Base-by-base conservation (phyloP, 371 early-diverging fungal species). In the Mortierella sp. region DNA sequence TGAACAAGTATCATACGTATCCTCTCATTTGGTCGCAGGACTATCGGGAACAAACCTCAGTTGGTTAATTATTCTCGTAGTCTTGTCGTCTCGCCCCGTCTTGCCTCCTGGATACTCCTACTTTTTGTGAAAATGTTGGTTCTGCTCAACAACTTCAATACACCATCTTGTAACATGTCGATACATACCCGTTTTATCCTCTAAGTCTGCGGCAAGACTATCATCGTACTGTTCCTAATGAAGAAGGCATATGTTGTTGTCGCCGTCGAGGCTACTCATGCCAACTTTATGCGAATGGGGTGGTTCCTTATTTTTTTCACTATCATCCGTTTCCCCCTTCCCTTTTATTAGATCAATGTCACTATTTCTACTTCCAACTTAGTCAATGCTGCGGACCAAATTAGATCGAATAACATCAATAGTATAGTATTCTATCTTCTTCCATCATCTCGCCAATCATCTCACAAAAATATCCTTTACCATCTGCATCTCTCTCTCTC, bases 131-230 rank as follows among this genome's bases (percentile, higher is more conserved):
- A 86, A 55, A 84, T 87, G 83, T 60, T 84, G 50, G 83, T 82
- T 43, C 85, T 85, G 65, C 86, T 86, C 60, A 87, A 88, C 68
- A 85, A 88, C 59, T 85, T 83, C 60, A 88, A 88, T 26, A 60
- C 53, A 14, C 57, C 85, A 44, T 87, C 87, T 16, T 88, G 88
- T 64, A 62, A 69, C 18, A 73, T 88, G 56, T 80, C 84, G n/a
- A 74, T 85, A 18, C 84, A 81, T 63, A 81, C 83, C 37, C 74
- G 76, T 37, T 66, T 81, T 2, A 52, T 84, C 23, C 59, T 87
- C 1, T 86, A 85, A 58, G 85, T 84, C 6, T 26, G 63, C 9
- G 64, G 84, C 25, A 88, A 87, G 64, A 65, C 82, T n/a, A 53
- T 82, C 9, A 76, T 88, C 0, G 87, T 82, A 68, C 79, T 87